Evolutionary conservation across 2,329 filamentous ascomycete species (phyloP).

Genomic region (Ophiostoma ips): DNA sequence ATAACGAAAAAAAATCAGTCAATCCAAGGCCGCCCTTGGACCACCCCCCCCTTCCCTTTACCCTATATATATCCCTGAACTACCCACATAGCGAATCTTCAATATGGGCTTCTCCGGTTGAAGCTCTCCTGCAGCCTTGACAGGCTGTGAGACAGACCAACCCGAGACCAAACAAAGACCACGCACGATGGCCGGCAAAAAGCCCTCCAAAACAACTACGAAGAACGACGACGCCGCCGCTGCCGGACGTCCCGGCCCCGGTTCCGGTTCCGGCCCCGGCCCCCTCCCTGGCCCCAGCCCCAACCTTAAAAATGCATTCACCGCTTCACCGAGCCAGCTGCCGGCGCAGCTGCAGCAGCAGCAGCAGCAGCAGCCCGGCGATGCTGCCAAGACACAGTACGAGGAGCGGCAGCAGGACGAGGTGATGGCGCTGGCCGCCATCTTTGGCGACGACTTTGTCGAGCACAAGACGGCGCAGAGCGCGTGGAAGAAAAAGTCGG

Average conservation of each 20-base stretch:
- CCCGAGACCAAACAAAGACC: conserved; percentile 11
- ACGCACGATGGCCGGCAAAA: conserved; percentile 40
- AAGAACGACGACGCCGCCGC: conserved; percentile 31
- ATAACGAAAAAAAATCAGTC: neutral
- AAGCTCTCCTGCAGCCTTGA: conserved; percentile 31
- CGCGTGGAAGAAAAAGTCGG: conserved; percentile 88
- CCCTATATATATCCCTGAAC: neutral
- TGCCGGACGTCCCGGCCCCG: conserved; percentile 39
- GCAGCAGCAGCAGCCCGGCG: conserved; percentile 18
- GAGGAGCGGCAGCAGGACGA: conserved; percentile 79
- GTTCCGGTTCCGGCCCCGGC: no score
- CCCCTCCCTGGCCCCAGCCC: no score
- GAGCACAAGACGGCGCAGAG: conserved; percentile 54
- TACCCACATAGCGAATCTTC: neutral
- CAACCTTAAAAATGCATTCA: no score
- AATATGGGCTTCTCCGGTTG: conserved; percentile 32
- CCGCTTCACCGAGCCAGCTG: neutral
- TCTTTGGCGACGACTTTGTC: conserved; percentile 80
- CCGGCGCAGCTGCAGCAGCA: neutral
- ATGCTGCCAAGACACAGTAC: conserved; percentile 50
- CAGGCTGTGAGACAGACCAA: conserved; percentile 32
- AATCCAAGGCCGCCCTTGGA: neutral
- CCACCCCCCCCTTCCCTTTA: neutral
- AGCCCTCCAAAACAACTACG: conserved; percentile 23
- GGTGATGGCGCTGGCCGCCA: conserved; percentile 69